Base-by-base conservation (phyloP, 768 basidiomycete genomes). In the Suillus alpinus region DNA sequence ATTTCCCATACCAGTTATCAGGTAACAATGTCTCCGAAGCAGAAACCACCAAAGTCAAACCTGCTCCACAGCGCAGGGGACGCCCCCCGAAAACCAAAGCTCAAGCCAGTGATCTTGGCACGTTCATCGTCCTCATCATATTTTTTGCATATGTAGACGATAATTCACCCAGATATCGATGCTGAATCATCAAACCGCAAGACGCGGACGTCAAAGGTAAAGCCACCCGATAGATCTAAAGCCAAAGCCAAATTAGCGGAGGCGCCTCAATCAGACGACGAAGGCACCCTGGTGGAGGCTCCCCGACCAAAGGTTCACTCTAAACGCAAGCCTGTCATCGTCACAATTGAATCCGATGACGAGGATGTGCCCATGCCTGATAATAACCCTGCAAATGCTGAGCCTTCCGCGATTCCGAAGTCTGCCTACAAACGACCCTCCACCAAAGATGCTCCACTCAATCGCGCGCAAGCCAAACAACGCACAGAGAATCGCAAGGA, bases 271-370 rank as follows among this genome's bases (percentile, higher is more conserved):
- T n/a, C 34, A 72, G 71, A 73, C 44, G 73, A 73, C 36, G 73
- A 74, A 9, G 57, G 31, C 43, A 69, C 65, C 2, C 68, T 73
- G 1, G 69, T 71, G 12, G 71, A 73, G 9, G 63, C 60, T 10
- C 69, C 62, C 0, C 66, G 13, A 14, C 53, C 10, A 62, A 59
- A 49, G 44, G 41, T 26, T 29, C 10, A 7, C 14, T 23, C 43
- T 41, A 64, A 62, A 52, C 56, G 60, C 29, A 61, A 61, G 57
- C 46, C 36, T 5, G 50, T 50, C 8, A 20, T 36, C 9, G 26
- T 37, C 57, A 50, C 23, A n/a, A 44, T 49, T 9, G 32, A 56
- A 18, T 37, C 39, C 26, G 62, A 31, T 26, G 5, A 56, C 9
- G 59, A 63, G 13, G 52, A 57, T 10, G 18, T 46, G 31, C 16